A percentile compares a stretch with the other conserved stretches of the same genome.
These are phyloP conservation scores for Ceratobasidium theobromae DNA, from an alignment of 1,284 basidiomycete species.

Conservation along the genomic window DNA sequence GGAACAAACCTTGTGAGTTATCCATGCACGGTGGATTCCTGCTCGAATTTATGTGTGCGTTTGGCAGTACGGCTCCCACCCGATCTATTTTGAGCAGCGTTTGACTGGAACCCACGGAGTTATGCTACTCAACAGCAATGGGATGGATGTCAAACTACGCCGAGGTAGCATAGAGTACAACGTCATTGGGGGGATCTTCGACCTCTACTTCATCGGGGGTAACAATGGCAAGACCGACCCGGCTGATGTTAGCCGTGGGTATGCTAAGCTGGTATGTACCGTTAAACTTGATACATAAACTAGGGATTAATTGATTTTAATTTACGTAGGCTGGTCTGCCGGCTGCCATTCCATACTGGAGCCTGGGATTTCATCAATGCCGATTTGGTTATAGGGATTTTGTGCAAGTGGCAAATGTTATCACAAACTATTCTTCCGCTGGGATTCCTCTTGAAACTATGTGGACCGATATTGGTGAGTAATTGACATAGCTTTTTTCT, in stretches of 20 bases:
- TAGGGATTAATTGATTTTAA: neutral
- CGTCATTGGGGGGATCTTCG: slow-evolving; percentile 66
- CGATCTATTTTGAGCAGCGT: slow-evolving; percentile 68
- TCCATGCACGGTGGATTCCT: neutral
- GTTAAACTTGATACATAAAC: neutral
- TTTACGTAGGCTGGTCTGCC: slow-evolving; percentile 48
- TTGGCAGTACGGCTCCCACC: slow-evolving; percentile 70
- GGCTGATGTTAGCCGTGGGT: slow-evolving; percentile 61
- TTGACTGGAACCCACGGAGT: slow-evolving; percentile 67
- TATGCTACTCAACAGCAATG: slow-evolving; percentile 68
- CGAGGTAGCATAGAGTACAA: slow-evolving; percentile 63
- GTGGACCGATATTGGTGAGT: slow-evolving; percentile 71
- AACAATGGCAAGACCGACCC: slow-evolving; percentile 56
- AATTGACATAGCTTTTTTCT: neutral
- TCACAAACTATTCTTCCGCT: slow-evolving; percentile 59
- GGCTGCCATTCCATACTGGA: slow-evolving; percentile 70
- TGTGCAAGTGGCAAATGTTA: slow-evolving; percentile 60
- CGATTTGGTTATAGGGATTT: slow-evolving; percentile 67
- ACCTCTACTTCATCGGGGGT: slow-evolving; percentile 75
- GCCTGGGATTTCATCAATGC: slow-evolving; percentile 69
- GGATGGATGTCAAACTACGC: slow-evolving; percentile 71
- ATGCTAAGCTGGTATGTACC: slow-evolving; percentile 54
- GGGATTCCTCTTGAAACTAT: slow-evolving; percentile 59
- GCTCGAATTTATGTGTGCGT: neutral
- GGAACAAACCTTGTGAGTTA: neutral